Evolutionary conservation across 2,329 filamentous ascomycete species (phyloP).

Genomic region (Trichoderma polysporum): DNA sequence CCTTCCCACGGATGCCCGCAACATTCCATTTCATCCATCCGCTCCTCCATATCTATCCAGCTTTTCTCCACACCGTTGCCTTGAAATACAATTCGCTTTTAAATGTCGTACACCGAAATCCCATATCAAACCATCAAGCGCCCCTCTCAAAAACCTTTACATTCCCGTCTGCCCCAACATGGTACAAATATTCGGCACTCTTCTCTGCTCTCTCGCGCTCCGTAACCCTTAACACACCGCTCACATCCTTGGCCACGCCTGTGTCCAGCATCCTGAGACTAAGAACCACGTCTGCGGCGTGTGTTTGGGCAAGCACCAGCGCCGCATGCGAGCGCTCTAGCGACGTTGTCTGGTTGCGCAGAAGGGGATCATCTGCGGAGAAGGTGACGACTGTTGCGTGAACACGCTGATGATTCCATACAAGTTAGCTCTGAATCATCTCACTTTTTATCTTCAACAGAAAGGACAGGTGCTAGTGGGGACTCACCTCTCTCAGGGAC

Average conservation of each 20-base stretch:
- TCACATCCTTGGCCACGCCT: slow-evolving; percentile 86
- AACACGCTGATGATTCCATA: slow-evolving; percentile 47
- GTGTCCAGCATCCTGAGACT: slow-evolving; percentile 77
- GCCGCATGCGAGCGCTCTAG: slow-evolving; percentile 70
- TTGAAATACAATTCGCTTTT: not conserved
- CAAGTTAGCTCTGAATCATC: not conserved
- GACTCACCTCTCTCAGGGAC: slow-evolving; percentile 61
- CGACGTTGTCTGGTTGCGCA: slow-evolving; percentile 59
- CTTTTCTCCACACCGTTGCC: not conserved
- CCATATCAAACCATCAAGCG: slow-evolving; percentile 24
- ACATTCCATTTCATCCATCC: not conserved
- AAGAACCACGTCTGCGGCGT: slow-evolving; percentile 70
- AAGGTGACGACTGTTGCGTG: slow-evolving; percentile 66
- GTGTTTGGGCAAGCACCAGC: slow-evolving; percentile 70
- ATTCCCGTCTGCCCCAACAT: slow-evolving; percentile 73
- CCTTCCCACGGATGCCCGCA: not conserved
- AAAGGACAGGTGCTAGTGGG: too few species aligned
- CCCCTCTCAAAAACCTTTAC: slow-evolving; percentile 85
- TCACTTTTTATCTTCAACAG: not conserved
- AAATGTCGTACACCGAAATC: not conserved
- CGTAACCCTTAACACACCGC: slow-evolving; percentile 79
- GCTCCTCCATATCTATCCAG: not conserved
- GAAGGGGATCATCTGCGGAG: slow-evolving; percentile 71
- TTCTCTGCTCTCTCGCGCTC: slow-evolving; percentile 54
- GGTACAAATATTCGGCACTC: slow-evolving; percentile 72